Conservation (phyloP, 2,329 filamentous ascomycete species). For the Cordyceps cicadae region DNA sequence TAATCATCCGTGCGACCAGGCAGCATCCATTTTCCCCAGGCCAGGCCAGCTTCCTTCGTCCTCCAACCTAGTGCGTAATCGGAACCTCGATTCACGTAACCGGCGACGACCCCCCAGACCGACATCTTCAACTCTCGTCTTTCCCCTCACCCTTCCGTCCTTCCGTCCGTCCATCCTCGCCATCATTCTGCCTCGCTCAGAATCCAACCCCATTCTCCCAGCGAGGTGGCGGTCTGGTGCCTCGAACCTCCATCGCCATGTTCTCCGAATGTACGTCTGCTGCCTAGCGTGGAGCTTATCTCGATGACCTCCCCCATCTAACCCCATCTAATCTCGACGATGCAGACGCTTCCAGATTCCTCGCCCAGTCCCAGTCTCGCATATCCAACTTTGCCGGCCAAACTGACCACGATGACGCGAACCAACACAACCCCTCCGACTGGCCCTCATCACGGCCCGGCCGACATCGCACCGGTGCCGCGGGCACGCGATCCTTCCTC, state of each 20-base stretch:
- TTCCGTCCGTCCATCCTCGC: not conserved
- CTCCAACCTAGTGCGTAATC: slow-evolving; percentile 4
- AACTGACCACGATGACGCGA: slow-evolving; percentile 35
- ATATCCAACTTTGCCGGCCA: slow-evolving; percentile 61
- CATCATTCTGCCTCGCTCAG: too few species aligned
- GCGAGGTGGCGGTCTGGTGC: slow-evolving; percentile 7
- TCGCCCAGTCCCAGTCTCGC: slow-evolving; percentile 91
- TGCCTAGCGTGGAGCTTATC: not conserved
- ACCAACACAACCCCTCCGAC: slow-evolving; percentile 21
- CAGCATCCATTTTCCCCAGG: not conserved
- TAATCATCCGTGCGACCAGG: not conserved
- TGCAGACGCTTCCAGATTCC: slow-evolving; percentile 88
- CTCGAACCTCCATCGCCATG: slow-evolving; percentile 20
- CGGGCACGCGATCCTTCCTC: slow-evolving; percentile 34
- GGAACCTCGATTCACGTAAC: slow-evolving; percentile 5
- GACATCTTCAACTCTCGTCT: not conserved
- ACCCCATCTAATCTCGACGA: slow-evolving; percentile 14
- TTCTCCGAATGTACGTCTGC: slow-evolving; percentile 71
- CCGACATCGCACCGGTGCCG: slow-evolving; percentile 23
- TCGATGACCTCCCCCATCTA: not conserved
- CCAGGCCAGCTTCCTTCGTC: not conserved
- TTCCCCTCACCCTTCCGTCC: not conserved
- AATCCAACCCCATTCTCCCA: slow-evolving; percentile 1
- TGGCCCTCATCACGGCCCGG: slow-evolving; percentile 26
- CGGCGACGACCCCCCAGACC: not conserved